Percentiles rank a stretch among this genome's conserved stretches.
These are phyloP conservation scores for Heracleum sosnowskyi DNA, from an alignment of 129 eudicot species.

Conservation along the genomic window DNA sequence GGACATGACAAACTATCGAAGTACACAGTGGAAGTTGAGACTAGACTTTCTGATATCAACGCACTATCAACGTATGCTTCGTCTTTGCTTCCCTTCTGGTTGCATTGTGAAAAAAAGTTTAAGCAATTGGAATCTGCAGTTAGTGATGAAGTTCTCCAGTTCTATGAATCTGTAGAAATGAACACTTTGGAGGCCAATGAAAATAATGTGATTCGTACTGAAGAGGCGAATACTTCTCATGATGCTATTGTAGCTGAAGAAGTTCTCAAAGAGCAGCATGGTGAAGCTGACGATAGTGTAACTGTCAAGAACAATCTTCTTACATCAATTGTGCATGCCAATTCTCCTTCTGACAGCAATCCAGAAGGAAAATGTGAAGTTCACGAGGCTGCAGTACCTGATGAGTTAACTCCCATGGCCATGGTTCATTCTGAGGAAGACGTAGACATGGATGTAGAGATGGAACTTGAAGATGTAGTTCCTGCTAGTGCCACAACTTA, in stretches of 20 bases:
- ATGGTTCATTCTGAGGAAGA: constrained; percentile 42
- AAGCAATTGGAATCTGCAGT: constrained; percentile 51
- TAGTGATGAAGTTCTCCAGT: constrained; percentile 27
- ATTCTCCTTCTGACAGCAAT: constrained; percentile 7
- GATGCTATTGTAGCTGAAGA: constrained; percentile 1
- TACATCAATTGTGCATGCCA: background rate
- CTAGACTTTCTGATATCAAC: constrained; percentile 72
- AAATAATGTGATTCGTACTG: constrained; percentile 12
- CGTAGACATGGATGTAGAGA: constrained; percentile 91
- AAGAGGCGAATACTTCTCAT: constrained; percentile 12
- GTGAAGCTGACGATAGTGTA: constrained; percentile 14
- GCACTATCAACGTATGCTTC: constrained; percentile 56
- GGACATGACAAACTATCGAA: constrained; percentile 33
- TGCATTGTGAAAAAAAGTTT: constrained; percentile 66
- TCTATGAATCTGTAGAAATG: constrained; percentile 11
- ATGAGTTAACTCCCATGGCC: constrained; percentile 17
- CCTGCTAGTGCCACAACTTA: constrained; percentile 9
- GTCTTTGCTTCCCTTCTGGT: constrained; percentile 80
- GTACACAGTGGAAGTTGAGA: constrained; percentile 54
- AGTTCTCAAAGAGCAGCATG: background rate
- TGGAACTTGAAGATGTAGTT: constrained; percentile 74
- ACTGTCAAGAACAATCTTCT: background rate
- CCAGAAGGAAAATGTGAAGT: constrained; percentile 24
- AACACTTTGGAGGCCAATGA: constrained; percentile 20
- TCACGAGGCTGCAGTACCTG: constrained; percentile 20